phyloP scores from a whole-genome alignment of 31 red algal species.

The Endocladia muricata region DNA sequence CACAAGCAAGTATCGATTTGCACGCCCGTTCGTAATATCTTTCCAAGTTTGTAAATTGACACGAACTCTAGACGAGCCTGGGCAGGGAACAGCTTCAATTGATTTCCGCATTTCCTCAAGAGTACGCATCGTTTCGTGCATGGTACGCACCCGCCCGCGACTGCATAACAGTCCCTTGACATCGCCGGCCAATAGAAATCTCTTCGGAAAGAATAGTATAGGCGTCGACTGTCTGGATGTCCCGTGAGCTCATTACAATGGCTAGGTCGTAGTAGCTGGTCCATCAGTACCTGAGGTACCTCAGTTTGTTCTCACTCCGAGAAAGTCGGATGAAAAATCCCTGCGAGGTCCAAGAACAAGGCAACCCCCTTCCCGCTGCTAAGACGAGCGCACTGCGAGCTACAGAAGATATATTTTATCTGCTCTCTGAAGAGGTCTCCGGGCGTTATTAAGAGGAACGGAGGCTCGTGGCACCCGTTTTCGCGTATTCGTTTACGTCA shows the following conservation, averaged over 20 bases:
- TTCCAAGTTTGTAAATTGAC: conserved; percentile 19
- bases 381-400: background rate
- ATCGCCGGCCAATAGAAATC: background rate
- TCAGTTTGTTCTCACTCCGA: background rate
- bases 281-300: background rate
- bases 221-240: background rate
- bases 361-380: background rate
- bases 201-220: background rate
- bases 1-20: conserved; percentile 11
- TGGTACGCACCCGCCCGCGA: background rate
- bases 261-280: background rate
- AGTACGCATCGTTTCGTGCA: background rate
- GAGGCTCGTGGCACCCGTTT: background rate
- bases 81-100: conserved; percentile 3
- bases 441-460: background rate
- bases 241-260: background rate
- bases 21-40: background rate
- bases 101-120: background rate
- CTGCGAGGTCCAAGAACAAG: background rate
- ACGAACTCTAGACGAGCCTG: conserved; percentile 8
- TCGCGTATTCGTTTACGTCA: background rate
- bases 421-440: conserved; percentile 16
- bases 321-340: background rate
- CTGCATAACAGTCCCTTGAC: background rate
- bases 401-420: background rate